phyloP scores from a whole-genome alignment of 371 early-diverging fungal genomes.

The Nosema muscidifuracis region DNA sequence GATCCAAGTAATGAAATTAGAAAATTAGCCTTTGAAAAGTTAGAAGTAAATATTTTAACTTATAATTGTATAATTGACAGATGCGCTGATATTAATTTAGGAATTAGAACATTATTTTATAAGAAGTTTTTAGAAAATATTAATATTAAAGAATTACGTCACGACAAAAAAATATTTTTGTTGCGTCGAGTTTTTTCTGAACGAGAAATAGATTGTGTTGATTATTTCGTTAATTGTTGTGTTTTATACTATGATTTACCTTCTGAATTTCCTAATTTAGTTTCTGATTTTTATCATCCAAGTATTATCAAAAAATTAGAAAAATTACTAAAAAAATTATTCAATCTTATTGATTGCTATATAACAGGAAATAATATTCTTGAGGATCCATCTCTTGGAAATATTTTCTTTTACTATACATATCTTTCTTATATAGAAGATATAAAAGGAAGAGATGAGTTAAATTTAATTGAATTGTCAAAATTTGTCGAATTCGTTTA shows the following conservation, averaged over 20 bases:
- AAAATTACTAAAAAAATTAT: conserved; percentile 14
- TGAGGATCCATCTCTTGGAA: background rate
- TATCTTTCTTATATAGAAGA: conserved; percentile 34
- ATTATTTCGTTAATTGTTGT: background rate
- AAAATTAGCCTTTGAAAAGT: conserved; percentile 17
- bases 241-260: conserved; percentile 3
- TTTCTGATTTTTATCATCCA: conserved; percentile 19
- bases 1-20: conserved; percentile 43
- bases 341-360: conserved; percentile 3
- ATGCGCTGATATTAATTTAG: conserved; percentile 38
- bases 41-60: conserved; percentile 30
- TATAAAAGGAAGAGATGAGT: conserved; percentile 34
- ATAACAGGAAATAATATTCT: background rate
- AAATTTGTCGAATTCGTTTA: conserved; percentile 34
- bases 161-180: conserved; percentile 30
- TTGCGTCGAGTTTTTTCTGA: conserved; percentile 39
- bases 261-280: background rate
- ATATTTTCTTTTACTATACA: background rate
- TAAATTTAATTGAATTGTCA: conserved; percentile 29
- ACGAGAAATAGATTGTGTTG: conserved; percentile 45
- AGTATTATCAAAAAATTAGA: conserved; percentile 7
- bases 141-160: conserved; percentile 25
- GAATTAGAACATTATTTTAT: conserved; percentile 50
- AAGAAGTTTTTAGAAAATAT: conserved; percentile 25
- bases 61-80: conserved; percentile 37